Evolutionary conservation across 805 yeast species (phyloP).

Genomic region (Kregervanrija pseudodelftensis): DNA sequence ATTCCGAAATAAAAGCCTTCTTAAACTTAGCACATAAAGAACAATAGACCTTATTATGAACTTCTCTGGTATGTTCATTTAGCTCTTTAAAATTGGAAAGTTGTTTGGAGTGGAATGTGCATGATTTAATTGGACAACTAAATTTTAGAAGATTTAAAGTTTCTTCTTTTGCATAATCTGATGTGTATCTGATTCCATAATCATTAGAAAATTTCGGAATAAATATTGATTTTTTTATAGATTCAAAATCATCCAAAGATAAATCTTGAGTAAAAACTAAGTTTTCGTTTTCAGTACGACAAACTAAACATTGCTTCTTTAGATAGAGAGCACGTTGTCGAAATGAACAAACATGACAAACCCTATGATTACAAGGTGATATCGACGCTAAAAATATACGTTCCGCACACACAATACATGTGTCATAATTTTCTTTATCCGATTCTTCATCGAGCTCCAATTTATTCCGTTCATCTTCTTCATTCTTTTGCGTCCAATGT

Average conservation of each 20-base stretch:
- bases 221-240: slow-evolving; percentile 5
- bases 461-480: not conserved
- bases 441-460: slow-evolving; percentile 2
- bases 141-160: slow-evolving; percentile 47
- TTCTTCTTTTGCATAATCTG: slow-evolving; percentile 36
- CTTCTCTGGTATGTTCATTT: slow-evolving; percentile 55
- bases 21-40: slow-evolving; percentile 71
- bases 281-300: slow-evolving; percentile 62
- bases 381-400: slow-evolving; percentile 54
- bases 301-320: slow-evolving; percentile 70
- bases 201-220: slow-evolving; percentile 29
- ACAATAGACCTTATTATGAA: slow-evolving; percentile 63
- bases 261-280: slow-evolving; percentile 52
- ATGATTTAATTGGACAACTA: slow-evolving; percentile 42
- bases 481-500: slow-evolving; percentile 10
- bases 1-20: slow-evolving; percentile 69
- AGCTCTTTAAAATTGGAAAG: slow-evolving; percentile 48
- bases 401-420: slow-evolving; percentile 84
- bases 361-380: slow-evolving; percentile 76
- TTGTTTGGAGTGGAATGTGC: slow-evolving; percentile 14
- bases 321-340: slow-evolving; percentile 76
- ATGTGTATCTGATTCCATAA: slow-evolving; percentile 54
- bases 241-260: slow-evolving; percentile 30
- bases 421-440: slow-evolving; percentile 17
- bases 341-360: slow-evolving; percentile 78